These are phyloP conservation scores for Rhizophagus sp. DNA, from an alignment of 192 early-diverging fungal genomes.

Conservation along the genomic window DNA sequence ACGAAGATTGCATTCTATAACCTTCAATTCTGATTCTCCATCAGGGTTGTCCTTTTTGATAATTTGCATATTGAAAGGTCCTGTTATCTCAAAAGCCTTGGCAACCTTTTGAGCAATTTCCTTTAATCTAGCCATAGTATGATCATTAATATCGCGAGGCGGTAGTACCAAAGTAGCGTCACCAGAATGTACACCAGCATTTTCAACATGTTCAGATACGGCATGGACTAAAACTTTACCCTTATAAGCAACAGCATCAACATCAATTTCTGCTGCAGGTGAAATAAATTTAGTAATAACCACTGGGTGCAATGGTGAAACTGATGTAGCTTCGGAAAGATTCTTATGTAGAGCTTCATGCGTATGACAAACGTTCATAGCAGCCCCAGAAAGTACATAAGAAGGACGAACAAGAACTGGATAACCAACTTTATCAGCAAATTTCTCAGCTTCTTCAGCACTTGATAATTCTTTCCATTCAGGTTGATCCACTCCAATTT, in stretches of 20 bases:
- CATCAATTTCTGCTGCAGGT: conserved; percentile 97
- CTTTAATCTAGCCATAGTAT: conserved; percentile 92
- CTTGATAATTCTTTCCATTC: conserved; percentile 95
- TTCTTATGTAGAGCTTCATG: conserved; percentile 81
- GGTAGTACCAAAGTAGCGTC: conserved; percentile 96
- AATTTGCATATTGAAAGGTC: conserved; percentile 98
- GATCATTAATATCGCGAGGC: conserved; percentile 93
- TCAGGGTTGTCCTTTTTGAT: conserved; percentile 92
- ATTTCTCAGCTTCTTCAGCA: conserved; percentile 79
- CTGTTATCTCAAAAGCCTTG: conserved; percentile 93
- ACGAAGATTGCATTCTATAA: conserved; percentile 99
- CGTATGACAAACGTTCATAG: conserved; percentile 79
- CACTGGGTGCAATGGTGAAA: conserved; percentile 93
- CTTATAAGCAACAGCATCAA: conserved; percentile 95
- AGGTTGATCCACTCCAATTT: conserved; percentile 97
- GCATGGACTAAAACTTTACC: conserved; percentile 95
- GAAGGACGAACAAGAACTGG: conserved; percentile 98
- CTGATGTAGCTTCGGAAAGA: conserved; percentile 85
- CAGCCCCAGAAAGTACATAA: conserved; percentile 98
- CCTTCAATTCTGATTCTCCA: conserved; percentile 80
- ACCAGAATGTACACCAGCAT: conserved; percentile 98
- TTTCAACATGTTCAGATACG: conserved; percentile 98
- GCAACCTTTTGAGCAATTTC: conserved; percentile 90
- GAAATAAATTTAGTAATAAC: conserved; percentile 99
- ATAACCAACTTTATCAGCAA: conserved; percentile 88